A percentile compares a stretch with the other conserved stretches of the same genome.
Conservation (phyloP, 73 alveolate genomes). For the Paraurostyla sp. region DNA sequence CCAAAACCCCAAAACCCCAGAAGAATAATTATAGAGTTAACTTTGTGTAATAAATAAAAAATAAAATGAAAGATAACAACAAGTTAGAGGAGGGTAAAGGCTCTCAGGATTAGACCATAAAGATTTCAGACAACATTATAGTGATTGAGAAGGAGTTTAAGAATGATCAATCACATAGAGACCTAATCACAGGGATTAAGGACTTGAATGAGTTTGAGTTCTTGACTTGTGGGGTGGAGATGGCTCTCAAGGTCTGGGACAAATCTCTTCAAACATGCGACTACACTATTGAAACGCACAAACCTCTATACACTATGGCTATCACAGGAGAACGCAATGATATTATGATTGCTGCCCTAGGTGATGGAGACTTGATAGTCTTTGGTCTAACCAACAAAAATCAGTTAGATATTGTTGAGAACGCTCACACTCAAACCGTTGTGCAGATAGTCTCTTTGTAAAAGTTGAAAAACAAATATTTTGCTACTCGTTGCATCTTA, state of each 20-base stretch:
- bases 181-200: conserved; percentile 31
- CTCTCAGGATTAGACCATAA: conserved; percentile 2
- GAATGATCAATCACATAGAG: conserved; percentile 33
- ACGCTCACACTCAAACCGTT: conserved; percentile 39
- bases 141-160: conserved; percentile 54
- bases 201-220: conserved; percentile 50
- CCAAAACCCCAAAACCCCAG: not conserved
- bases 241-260: conserved; percentile 56
- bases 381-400: conserved; percentile 32
- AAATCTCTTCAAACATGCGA: conserved; percentile 43
- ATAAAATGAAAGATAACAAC: too few relatives aligned
- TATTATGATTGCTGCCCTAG: conserved; percentile 58
- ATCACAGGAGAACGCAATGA: conserved; percentile 48
- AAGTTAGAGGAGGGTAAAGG: too few relatives aligned
- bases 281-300: conserved; percentile 66
- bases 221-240: conserved; percentile 41
- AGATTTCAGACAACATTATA: conserved; percentile 41
- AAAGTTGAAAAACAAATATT: conserved; percentile 55
- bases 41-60: too few relatives aligned
- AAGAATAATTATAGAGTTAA: too few relatives aligned
- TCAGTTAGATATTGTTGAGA: conserved; percentile 33
- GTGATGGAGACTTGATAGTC: conserved; percentile 59
- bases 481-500: conserved; percentile 51
- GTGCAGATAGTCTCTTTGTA: conserved; percentile 22
- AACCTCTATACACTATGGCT: conserved; percentile 57